phyloP scores from a whole-genome alignment of 306 rosid species.

The Astragalus membranaceus region DNA sequence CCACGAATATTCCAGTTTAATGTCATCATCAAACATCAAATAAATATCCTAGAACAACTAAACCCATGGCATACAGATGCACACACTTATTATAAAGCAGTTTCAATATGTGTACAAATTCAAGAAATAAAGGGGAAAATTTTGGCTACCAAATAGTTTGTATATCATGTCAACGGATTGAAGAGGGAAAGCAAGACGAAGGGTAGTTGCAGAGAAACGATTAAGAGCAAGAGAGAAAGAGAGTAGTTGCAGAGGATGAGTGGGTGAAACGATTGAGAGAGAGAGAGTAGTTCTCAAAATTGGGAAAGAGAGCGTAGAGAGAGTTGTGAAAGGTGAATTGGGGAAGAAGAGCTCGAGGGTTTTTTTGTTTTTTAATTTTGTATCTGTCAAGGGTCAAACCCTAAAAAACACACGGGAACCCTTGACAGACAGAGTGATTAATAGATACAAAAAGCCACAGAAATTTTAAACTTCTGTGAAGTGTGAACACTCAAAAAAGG shows the following conservation, averaged over 20 bases:
- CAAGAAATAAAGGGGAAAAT: background rate
- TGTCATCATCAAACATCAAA: background rate
- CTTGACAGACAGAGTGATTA: background rate
- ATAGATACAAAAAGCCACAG: background rate
- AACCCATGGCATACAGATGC: background rate
- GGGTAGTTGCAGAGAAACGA: too few species aligned
- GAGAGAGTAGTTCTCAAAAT: too few species aligned
- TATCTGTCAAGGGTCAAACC: background rate
- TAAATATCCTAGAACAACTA: background rate
- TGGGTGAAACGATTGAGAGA: too few species aligned
- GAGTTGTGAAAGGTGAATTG: too few species aligned
- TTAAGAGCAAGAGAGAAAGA: too few species aligned
- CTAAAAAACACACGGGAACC: background rate
- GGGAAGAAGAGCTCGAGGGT: too few species aligned
- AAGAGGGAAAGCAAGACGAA: too few species aligned
- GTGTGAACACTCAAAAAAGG: background rate
- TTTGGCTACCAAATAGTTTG: background rate
- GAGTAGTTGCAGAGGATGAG: too few species aligned
- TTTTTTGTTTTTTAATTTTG: too few species aligned
- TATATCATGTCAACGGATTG: background rate
- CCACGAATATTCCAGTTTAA: constrained; percentile 7
- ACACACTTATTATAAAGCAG: background rate
- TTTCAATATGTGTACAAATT: background rate
- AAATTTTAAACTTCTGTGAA: too few species aligned
- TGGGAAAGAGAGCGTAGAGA: too few species aligned